Evolutionary conservation across 805 yeast species (phyloP).

Genomic region (Torulaspora microellipsoides): DNA sequence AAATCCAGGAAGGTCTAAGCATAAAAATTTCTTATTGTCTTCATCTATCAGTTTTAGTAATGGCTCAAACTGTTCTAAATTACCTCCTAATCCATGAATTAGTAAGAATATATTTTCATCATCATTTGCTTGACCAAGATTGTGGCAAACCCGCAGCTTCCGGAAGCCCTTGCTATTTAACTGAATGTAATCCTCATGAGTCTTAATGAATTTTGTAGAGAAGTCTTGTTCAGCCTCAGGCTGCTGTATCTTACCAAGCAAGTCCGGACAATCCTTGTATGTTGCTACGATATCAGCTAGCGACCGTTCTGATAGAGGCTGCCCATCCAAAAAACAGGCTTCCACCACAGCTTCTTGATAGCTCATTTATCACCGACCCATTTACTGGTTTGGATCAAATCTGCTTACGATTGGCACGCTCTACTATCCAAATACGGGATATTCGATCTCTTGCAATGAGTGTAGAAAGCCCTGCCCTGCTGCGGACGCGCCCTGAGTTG

Average conservation of each 20-base stretch:
- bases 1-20: constrained; percentile 85
- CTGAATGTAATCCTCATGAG: constrained; percentile 13
- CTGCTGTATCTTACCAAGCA: constrained; percentile 9
- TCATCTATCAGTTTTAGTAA: constrained; percentile 54
- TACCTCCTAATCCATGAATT: constrained; percentile 90
- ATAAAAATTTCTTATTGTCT: constrained; percentile 57
- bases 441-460: too few relatives aligned
- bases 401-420: too few relatives aligned
- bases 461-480: too few relatives aligned
- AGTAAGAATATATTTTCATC: constrained; percentile 44
- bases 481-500: too few relatives aligned
- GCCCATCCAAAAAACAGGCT: constrained; percentile 16
- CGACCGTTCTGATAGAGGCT: constrained; percentile 20
- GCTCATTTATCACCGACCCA: too few relatives aligned
- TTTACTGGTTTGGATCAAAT: too few relatives aligned
- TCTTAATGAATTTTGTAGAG: constrained; percentile 19
- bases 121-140: constrained; percentile 8
- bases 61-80: constrained; percentile 77
- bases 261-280: constrained; percentile 14
- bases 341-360: neutral
- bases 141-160: constrained; percentile 25
- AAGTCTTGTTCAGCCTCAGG: constrained; percentile 22
- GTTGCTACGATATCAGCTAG: constrained; percentile 17
- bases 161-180: neutral
- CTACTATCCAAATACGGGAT: too few relatives aligned